A percentile compares a stretch with the other conserved stretches of the same genome.
These are phyloP conservation scores for Discostella pseudostelligera DNA, from an alignment of 108 stramenopile genomes.

Conservation along the genomic window DNA sequence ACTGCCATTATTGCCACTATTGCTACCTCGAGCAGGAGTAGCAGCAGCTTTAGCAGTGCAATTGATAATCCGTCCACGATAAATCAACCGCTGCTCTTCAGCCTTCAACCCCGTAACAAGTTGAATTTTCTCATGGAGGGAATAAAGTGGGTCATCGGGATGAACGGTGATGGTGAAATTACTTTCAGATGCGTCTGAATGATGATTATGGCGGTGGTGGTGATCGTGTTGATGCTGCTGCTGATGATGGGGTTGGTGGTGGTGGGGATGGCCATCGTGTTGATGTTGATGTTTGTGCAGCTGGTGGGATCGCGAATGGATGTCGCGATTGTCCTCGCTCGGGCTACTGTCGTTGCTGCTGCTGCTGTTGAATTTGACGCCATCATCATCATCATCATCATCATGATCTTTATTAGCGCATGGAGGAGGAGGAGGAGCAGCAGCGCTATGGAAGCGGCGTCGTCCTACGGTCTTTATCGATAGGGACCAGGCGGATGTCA, in stretches of 20 bases:
- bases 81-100: slow-evolving; percentile 76
- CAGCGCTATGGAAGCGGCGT: background rate
- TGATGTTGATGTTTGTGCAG: background rate
- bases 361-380: background rate
- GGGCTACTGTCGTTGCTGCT: too few species aligned
- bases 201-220: background rate
- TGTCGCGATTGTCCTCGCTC: too few species aligned
- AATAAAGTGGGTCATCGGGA: slow-evolving; percentile 62
- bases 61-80: slow-evolving; percentile 75
- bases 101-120: slow-evolving; percentile 68
- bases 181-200: background rate
- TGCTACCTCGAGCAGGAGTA: too few species aligned
- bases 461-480: slow-evolving; percentile 60
- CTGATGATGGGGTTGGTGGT: background rate
- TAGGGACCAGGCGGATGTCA: slow-evolving; percentile 44
- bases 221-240: background rate
- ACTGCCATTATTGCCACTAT: background rate
- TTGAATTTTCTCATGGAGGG: slow-evolving; percentile 57
- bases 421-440: background rate
- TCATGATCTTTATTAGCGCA: slow-evolving; percentile 1
- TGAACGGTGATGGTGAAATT: slow-evolving; percentile 58
- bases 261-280: too few species aligned
- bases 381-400: background rate
- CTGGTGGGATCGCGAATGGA: background rate
- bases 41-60: too few species aligned